Percentiles rank a stretch among this genome's conserved stretches.
Conservation (phyloP, 148 eudicot species). For the Arctostaphylos glauca region DNA sequence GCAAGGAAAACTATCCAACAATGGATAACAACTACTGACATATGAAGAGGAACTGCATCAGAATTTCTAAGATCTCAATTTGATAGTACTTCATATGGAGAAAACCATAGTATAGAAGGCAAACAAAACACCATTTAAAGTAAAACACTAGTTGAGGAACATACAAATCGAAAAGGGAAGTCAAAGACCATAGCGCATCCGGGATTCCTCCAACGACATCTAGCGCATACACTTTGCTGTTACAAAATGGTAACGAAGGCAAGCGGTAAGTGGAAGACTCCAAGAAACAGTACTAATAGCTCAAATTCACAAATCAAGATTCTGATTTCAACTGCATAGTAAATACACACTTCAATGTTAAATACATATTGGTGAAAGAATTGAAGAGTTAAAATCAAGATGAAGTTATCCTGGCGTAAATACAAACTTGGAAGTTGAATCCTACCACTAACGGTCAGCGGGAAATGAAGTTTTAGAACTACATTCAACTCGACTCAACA, state of each 20-base stretch:
- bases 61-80: neutral
- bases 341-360: neutral
- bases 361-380: too few relatives aligned
- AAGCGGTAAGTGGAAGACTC: conserved; percentile 3
- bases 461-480: neutral
- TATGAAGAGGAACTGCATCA: neutral
- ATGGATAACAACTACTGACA: neutral
- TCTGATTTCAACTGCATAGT: neutral
- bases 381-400: too few relatives aligned
- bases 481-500: neutral
- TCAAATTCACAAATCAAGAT: neutral
- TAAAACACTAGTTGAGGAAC: conserved; percentile 3
- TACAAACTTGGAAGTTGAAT: neutral
- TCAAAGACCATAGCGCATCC: conserved; percentile 73
- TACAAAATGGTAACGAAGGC: conserved; percentile 2
- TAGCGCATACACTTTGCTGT: conserved; percentile 62
- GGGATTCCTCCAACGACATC: conserved; percentile 61
- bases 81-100: neutral
- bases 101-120: neutral
- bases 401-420: too few relatives aligned
- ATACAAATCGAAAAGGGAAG: conserved; percentile 14
- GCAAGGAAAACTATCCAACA: neutral
- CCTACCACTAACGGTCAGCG: neutral
- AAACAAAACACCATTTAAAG: neutral
- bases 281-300: neutral